Evolutionary conservation across 2,329 filamentous ascomycete genomes (phyloP).

Genomic region (Exophiala dermatitidis): DNA sequence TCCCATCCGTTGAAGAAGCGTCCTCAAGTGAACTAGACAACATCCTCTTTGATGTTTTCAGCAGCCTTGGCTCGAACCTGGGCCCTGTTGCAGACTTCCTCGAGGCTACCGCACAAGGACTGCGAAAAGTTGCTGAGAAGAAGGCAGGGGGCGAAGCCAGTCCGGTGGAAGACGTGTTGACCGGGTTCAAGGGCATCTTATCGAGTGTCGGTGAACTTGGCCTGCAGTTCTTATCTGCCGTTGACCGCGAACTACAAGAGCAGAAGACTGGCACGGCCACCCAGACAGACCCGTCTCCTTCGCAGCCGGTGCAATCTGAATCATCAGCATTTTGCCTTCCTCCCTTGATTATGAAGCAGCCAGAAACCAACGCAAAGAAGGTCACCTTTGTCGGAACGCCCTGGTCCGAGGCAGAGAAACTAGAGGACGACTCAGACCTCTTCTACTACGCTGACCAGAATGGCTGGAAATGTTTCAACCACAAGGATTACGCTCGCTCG

Average conservation of each 20-base stretch:
- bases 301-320: background rate
- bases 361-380: slow-evolving; percentile 5
- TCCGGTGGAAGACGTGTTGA: slow-evolving; percentile 34
- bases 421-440: background rate
- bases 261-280: slow-evolving; percentile 3
- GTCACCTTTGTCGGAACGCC: slow-evolving; percentile 11
- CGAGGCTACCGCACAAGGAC: slow-evolving; percentile 33
- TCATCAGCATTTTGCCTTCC: background rate
- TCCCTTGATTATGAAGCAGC: background rate
- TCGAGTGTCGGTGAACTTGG: slow-evolving; percentile 33
- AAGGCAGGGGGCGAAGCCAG: slow-evolving; percentile 34
- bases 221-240: slow-evolving; percentile 13
- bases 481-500: background rate
- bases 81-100: slow-evolving; percentile 34
- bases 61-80: slow-evolving; percentile 34
- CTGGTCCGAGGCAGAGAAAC: background rate
- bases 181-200: slow-evolving; percentile 36
- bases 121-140: slow-evolving; percentile 33
- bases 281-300: background rate
- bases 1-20: background rate
- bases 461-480: too few relatives aligned
- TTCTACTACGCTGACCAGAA: too few relatives aligned
- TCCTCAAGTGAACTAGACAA: slow-evolving; percentile 34
- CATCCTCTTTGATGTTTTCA: slow-evolving; percentile 33
- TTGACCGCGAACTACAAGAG: slow-evolving; percentile 7